Base-by-base conservation (phyloP, 2,329 filamentous ascomycete species). In the Clarireedia homoeocarpa region DNA sequence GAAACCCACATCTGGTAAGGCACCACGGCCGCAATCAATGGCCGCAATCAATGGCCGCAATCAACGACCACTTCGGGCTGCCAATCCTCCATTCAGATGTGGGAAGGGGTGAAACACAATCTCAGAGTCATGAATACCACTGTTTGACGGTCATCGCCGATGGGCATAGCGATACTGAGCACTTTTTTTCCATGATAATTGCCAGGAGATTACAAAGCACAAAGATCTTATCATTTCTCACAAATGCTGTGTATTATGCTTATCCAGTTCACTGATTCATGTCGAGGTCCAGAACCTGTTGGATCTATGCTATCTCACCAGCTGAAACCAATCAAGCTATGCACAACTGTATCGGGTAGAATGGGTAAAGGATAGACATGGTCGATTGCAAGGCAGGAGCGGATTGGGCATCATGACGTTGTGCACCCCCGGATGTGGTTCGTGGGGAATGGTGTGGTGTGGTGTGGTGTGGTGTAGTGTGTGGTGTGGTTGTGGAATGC, bases 401-500 rank as follows among this genome's bases (percentile, higher is more conserved):
- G 39, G 36, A 14, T 55, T 55, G 52, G 52, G 52, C 46, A 55
- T 34, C 52, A 50, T 23, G 48, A 39, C 24, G 48, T 54, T 47
- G 52, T 36, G 52, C 27, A 34, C 9, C 23, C 36, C 14, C 34
- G 9, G 20, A 24, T 47, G 34, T 42, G 27, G 27, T 30, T 30
- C 7, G 27, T 30, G 27, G 10, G 6, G 3, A 20, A 44, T 34
- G 24, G n/a, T 50, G 36, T 50, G 38, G 38, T 50, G 12, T 12
- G 42, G 6, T 17, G 12, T 40, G 20, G 34, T 47, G 24, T 42
- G 27, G 27, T 30, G 27, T 30, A 7, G 27, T 30, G 9, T 9
- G 6, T 12, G 42, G 6, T 17, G 12, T 40, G 20, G 20, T 20
- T 20, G 20, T 20, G 20, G 20, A 2, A 20, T 20, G 20, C 20